A percentile compares a stretch with the other conserved stretches of the same genome.
Evolutionary conservation across 176 grass and related monocot genomes (phyloP).

Genomic region (Lolium rigidum): DNA sequence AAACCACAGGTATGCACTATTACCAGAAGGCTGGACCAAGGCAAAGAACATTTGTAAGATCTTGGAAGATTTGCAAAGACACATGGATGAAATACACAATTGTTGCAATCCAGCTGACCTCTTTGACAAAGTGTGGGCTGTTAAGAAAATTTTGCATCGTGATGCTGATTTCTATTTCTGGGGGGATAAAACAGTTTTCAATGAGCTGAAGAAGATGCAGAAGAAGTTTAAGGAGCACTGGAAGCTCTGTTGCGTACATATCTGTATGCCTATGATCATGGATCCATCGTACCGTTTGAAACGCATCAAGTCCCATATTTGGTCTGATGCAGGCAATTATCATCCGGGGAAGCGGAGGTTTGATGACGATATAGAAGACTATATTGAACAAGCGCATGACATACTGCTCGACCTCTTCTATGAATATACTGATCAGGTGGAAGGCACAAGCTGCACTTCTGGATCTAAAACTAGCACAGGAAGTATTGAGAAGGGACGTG

Average conservation of each 20-base stretch:
- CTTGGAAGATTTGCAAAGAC: constrained; percentile 2
- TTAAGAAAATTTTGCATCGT: constrained; percentile 7
- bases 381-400: not conserved
- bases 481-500: constrained; percentile 20
- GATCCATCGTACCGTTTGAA: not conserved
- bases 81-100: constrained; percentile 8
- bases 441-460: constrained; percentile 6
- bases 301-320: not conserved
- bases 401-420: not conserved
- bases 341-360: not conserved
- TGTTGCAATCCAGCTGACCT: constrained; percentile 20
- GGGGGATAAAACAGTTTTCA: not conserved
- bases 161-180: constrained; percentile 15
- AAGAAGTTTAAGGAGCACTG: constrained; percentile 24
- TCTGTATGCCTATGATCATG: constrained; percentile 25
- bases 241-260: not conserved
- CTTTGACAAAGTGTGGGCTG: constrained; percentile 17
- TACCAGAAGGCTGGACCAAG: not conserved
- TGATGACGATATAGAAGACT: constrained; percentile 15
- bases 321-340: not conserved
- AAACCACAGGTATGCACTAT: constrained; percentile 2
- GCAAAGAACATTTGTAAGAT: constrained; percentile 23
- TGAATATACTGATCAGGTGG: constrained; percentile 20
- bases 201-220: constrained; percentile 5
- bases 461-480: constrained; percentile 19